These are phyloP conservation scores for Neurospora sp. DNA, from an alignment of 495 filamentous ascomycete species.

Conservation along the genomic window DNA sequence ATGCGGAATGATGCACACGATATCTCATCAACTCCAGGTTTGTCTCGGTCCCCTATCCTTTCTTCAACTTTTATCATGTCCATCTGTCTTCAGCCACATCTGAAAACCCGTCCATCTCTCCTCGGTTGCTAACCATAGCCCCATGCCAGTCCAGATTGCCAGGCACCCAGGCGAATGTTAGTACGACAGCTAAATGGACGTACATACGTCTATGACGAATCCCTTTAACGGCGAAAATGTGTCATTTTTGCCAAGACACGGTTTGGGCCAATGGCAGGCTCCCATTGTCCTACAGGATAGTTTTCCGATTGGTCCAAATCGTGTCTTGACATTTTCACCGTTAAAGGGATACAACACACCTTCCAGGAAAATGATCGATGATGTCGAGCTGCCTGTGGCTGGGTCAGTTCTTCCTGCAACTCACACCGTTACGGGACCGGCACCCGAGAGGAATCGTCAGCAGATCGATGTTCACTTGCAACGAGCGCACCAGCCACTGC, in stretches of 20 bases:
- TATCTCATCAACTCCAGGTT: no score
- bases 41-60: background rate
- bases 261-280: no score
- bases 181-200: background rate
- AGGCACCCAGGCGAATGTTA: background rate
- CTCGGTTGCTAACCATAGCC: background rate
- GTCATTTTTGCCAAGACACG: no score
- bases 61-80: background rate
- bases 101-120: background rate
- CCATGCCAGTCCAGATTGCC: background rate
- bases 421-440: background rate
- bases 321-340: no score
- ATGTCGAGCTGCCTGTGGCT: no score
- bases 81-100: background rate
- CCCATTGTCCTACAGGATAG: no score
- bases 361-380: background rate
- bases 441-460: background rate
- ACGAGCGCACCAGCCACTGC: background rate
- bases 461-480: no score
- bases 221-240: no score
- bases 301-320: no score
- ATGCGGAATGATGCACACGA: no score
- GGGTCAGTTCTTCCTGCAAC: background rate
- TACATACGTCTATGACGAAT: background rate
- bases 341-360: background rate